A percentile compares a stretch with the other conserved stretches of the same genome.
Evolutionary conservation across 2,329 filamentous ascomycete species (phyloP).

Genomic region (Aplosporella prunicola): DNA sequence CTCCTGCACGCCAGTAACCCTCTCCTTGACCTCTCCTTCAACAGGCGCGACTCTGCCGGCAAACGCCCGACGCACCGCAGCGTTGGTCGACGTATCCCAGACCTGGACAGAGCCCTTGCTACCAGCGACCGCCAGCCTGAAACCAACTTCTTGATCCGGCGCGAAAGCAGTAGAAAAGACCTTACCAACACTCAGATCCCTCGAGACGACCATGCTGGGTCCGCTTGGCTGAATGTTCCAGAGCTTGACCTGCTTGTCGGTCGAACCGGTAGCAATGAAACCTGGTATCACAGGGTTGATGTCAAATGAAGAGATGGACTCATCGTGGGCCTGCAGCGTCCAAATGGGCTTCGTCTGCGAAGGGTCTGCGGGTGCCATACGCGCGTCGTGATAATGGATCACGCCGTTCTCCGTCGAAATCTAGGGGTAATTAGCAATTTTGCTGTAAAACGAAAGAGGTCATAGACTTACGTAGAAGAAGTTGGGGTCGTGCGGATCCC

Average conservation of each 20-base stretch:
- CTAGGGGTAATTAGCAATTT: slow-evolving; percentile 20
- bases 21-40: slow-evolving; percentile 59
- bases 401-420: slow-evolving; percentile 79
- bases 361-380: slow-evolving; percentile 64
- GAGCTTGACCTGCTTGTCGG: slow-evolving; percentile 90
- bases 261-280: slow-evolving; percentile 86
- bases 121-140: slow-evolving; percentile 84
- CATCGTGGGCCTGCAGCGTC: slow-evolving; percentile 92
- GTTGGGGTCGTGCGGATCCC: slow-evolving; percentile 89
- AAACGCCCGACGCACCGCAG: slow-evolving; percentile 74
- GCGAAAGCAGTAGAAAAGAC: slow-evolving; percentile 88
- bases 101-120: slow-evolving; percentile 89
- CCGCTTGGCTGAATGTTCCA: slow-evolving; percentile 81
- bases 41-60: slow-evolving; percentile 55
- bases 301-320: slow-evolving; percentile 84
- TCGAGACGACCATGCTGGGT: slow-evolving; percentile 81
- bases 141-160: slow-evolving; percentile 81
- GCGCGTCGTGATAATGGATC: slow-evolving; percentile 84
- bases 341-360: slow-evolving; percentile 75
- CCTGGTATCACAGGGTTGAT: slow-evolving; percentile 84
- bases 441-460: slow-evolving; percentile 1
- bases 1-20: slow-evolving; percentile 63
- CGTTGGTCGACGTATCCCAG: slow-evolving; percentile 95
- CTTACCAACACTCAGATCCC: slow-evolving; percentile 88
- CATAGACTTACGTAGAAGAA: slow-evolving; percentile 68